Evolutionary conservation across 2,329 filamentous ascomycete genomes (phyloP).

Genomic region (Penicillium sp.): DNA sequence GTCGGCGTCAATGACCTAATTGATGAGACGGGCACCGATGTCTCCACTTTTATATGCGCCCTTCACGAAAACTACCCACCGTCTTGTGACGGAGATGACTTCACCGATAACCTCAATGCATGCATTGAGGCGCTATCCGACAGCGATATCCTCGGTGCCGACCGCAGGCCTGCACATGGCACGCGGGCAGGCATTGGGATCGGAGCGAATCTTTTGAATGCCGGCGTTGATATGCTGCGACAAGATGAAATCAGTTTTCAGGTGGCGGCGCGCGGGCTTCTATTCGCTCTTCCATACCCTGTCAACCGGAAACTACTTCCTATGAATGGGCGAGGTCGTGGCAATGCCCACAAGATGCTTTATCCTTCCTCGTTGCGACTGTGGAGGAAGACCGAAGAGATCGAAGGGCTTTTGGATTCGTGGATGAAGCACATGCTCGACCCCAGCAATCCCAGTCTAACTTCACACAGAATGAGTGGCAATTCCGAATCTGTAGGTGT

Average conservation of each 20-base stretch:
- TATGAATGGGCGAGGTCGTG: slow-evolving; percentile 30
- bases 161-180: slow-evolving; percentile 36
- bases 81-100: slow-evolving; percentile 65
- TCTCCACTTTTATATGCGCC: slow-evolving; percentile 80
- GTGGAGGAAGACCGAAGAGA: slow-evolving; percentile 78
- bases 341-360: slow-evolving; percentile 81
- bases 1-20: slow-evolving; percentile 72
- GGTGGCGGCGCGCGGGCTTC: slow-evolving; percentile 75
- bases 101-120: slow-evolving; percentile 73
- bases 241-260: slow-evolving; percentile 96
- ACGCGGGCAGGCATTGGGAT: slow-evolving; percentile 52
- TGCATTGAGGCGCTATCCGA: slow-evolving; percentile 85
- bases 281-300: slow-evolving; percentile 79
- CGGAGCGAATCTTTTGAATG: slow-evolving; percentile 50
- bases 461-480: slow-evolving; percentile 14
- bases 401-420: slow-evolving; percentile 60
- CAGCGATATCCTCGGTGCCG: slow-evolving; percentile 76
- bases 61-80: slow-evolving; percentile 90
- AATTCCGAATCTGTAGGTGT: slow-evolving; percentile 26
- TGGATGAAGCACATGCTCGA: slow-evolving; percentile 37
- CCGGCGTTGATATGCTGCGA: slow-evolving; percentile 61
- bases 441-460: slow-evolving; percentile 44
- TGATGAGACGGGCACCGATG: slow-evolving; percentile 89
- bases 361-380: slow-evolving; percentile 80
- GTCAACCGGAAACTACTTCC: slow-evolving; percentile 60